These are phyloP conservation scores for Dillenia turbinata DNA, from an alignment of 164 flowering plant genomes.

Conservation along the genomic window DNA sequence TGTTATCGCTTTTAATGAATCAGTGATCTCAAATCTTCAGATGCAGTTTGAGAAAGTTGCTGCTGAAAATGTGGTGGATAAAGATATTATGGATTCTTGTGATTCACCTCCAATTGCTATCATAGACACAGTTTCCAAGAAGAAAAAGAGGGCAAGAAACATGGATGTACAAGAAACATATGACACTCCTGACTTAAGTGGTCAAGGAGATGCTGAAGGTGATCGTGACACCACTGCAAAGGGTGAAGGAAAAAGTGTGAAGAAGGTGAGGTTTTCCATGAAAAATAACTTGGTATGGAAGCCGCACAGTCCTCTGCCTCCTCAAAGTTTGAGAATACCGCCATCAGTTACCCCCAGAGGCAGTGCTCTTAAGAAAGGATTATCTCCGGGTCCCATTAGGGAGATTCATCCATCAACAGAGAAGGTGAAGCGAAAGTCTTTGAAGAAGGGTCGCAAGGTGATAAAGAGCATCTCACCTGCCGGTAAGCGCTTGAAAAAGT, in stretches of 20 bases:
- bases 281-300: constrained; percentile 89
- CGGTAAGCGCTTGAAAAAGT: constrained; percentile 44
- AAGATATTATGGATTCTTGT: constrained; percentile 23
- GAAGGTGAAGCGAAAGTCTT: constrained; percentile 35
- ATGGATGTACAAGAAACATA: constrained; percentile 14
- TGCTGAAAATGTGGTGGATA: constrained; percentile 59
- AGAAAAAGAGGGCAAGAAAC: constrained; percentile 62
- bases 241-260: constrained; percentile 53
- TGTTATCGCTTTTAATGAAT: constrained; percentile 31
- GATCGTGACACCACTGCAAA: constrained; percentile 18
- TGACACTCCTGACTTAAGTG: constrained; percentile 1
- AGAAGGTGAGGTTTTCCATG: constrained; percentile 84
- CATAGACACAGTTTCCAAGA: constrained; percentile 32
- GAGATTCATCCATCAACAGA: constrained; percentile 33
- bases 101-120: constrained; percentile 17
- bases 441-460: constrained; percentile 43
- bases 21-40: constrained; percentile 69
- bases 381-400: constrained; percentile 79
- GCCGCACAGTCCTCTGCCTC: constrained; percentile 81
- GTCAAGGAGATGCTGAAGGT: constrained; percentile 23
- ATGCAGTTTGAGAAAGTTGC: constrained; percentile 89
- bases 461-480: constrained; percentile 34
- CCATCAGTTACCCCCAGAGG: constrained; percentile 94
- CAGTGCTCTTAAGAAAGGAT: constrained; percentile 94
- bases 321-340: constrained; percentile 79